A percentile compares a stretch with the other conserved stretches of the same genome.
Evolutionary conservation across 345 rosid species (phyloP).

Genomic region (Acer yangbiense): DNA sequence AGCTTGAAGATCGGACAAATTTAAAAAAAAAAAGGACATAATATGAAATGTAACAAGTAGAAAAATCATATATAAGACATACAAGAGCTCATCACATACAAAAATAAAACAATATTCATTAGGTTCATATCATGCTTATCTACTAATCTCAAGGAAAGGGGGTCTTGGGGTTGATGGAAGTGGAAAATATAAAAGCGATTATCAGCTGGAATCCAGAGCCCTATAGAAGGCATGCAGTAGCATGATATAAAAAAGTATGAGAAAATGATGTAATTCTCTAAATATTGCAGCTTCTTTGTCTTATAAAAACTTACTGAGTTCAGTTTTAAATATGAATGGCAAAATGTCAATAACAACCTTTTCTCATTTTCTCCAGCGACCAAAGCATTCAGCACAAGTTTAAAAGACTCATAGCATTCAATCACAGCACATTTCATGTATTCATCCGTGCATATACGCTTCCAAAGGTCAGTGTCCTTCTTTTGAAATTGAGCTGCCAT

Average conservation of each 20-base stretch:
- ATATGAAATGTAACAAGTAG: background rate
- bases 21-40: background rate
- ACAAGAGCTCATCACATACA: background rate
- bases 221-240: background rate
- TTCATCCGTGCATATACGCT: conserved; percentile 91
- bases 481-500: conserved; percentile 89
- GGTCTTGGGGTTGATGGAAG: background rate
- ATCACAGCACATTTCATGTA: conserved; percentile 98
- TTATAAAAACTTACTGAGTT: background rate
- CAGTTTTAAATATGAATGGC: background rate
- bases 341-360: conserved; percentile 51
- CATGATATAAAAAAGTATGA: background rate
- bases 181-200: background rate
- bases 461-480: conserved; percentile 91
- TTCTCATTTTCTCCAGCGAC: conserved; percentile 94
- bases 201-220: background rate
- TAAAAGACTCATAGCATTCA: conserved; percentile 95
- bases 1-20: background rate
- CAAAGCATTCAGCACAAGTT: conserved; percentile 71
- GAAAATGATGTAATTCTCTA: background rate
- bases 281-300: background rate
- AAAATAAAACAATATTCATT: background rate
- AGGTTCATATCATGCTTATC: background rate
- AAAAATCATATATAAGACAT: background rate
- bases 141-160: background rate